These are phyloP conservation scores for Cyberlindnera euphorbiae DNA, from an alignment of 805 yeast genomes.

Conservation along the genomic window DNA sequence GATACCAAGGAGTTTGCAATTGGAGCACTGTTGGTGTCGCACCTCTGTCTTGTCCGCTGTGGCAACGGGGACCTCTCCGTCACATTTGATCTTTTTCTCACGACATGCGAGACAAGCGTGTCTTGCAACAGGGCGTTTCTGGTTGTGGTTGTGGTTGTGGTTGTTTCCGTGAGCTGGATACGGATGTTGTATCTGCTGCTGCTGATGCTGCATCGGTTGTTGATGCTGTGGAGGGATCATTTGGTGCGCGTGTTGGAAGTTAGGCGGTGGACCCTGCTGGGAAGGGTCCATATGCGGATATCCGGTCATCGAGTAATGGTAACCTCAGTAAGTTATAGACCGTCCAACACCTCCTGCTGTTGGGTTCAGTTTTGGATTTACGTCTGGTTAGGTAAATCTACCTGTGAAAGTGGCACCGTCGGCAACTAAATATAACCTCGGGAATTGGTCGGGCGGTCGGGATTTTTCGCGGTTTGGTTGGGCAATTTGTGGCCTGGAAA, in stretches of 20 bases:
- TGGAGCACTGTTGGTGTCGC: conserved; percentile 37
- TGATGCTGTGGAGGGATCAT: neutral
- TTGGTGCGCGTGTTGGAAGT: neutral
- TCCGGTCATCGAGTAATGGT: too few species aligned
- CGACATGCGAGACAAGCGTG: conserved; percentile 62
- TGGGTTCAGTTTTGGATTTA: too few species aligned
- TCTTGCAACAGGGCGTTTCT: conserved; percentile 48
- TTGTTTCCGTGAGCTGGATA: neutral
- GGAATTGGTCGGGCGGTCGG: too few species aligned
- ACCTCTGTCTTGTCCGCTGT: conserved; percentile 26
- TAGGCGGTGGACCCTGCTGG: too few species aligned
- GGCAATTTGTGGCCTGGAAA: too few species aligned
- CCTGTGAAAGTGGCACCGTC: neutral
- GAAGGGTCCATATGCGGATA: too few species aligned
- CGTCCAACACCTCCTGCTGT: too few species aligned
- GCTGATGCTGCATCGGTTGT: conserved; percentile 1
- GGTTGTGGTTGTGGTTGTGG: neutral
- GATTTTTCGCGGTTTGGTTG: too few species aligned
- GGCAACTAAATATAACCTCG: conserved; percentile 5
- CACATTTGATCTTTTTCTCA: conserved; percentile 62
- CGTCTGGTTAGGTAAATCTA: too few species aligned
- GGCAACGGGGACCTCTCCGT: conserved; percentile 43
- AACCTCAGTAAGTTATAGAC: too few species aligned
- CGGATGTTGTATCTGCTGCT: conserved; percentile 1
- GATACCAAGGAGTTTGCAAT: conserved; percentile 40